Conservation (phyloP, 345 rosid species). For the Punica granatum region DNA sequence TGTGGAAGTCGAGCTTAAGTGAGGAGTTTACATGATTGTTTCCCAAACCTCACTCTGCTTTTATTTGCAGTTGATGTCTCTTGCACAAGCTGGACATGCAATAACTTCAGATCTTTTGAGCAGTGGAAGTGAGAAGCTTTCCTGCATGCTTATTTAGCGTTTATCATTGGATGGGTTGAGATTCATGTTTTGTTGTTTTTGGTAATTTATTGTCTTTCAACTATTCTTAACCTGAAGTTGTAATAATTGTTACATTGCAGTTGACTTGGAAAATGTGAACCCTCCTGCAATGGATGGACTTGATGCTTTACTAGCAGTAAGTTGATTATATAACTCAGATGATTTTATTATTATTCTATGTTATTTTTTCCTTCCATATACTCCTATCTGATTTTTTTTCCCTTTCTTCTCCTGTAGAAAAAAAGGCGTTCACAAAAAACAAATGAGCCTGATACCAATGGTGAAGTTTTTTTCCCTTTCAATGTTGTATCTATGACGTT, state of each 20-base stretch:
- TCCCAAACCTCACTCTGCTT: conserved; percentile 17
- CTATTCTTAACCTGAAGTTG: background rate
- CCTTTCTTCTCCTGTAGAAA: conserved; percentile 30
- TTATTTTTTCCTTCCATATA: background rate
- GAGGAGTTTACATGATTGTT: background rate
- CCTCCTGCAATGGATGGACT: conserved; percentile 78
- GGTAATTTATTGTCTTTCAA: background rate
- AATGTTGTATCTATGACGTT: conserved; percentile 8
- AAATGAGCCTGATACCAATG: conserved; percentile 39
- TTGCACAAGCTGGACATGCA: conserved; percentile 60
- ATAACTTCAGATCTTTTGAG: conserved; percentile 45
- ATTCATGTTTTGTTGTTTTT: background rate
- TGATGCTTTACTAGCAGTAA: conserved; percentile 44
- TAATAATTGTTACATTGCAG: conserved; percentile 23
- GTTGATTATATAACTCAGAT: conserved; percentile 11
- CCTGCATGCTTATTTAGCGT: background rate
- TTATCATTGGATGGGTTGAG: background rate
- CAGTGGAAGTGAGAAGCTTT: conserved; percentile 26
- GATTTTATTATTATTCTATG: background rate
- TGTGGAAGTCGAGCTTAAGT: background rate
- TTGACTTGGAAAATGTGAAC: conserved; percentile 48
- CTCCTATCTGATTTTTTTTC: background rate
- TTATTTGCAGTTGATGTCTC: conserved; percentile 59
- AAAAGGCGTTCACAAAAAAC: conserved; percentile 45
- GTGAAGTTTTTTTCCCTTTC: conserved; percentile 19